Base-by-base conservation (phyloP, 306 rosid genomes). In the Begonia loranthoides region DNA sequence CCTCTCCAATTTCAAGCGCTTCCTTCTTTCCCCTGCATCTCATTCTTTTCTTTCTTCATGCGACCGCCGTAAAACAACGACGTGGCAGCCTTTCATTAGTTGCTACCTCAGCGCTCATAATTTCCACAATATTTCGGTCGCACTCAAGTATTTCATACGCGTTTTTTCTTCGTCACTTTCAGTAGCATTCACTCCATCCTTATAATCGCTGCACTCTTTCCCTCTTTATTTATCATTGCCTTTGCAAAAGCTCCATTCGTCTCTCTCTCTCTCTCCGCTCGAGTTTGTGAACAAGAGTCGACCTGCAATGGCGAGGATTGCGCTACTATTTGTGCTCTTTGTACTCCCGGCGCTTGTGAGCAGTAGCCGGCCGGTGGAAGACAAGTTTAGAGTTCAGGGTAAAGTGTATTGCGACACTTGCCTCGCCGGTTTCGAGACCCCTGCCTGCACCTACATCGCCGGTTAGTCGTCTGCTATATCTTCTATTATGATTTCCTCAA, bases 401-500 rank as follows among this genome's bases (percentile, higher is more conserved):
- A 51, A 15, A 4, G 76, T 79, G 72, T 87, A 87, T 57, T 87
- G 95, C 10, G 95, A 87, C 63, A 87, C 83, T 5, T 87, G 94
- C 61, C 89, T 71, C 8, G 78, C 79, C 4, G 96, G 96, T 9
- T 82, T 82, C 41, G 96, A 87, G 72, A 82, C 89, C 65, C 46
- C 72, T 8, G 73, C 65, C 67, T 70, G 89, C 63, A 62, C 65
- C 50, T 73, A 62, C 65, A 71, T 76, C 33, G 10, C 52, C 1
- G 73, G 82, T 76, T 43, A 43, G 47, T n/a, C 13, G n/a, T 43
- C 47, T 43, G 69, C 10, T 39, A 2, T 14, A 9, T 13, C 7
- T 13, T 9, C 12, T 43, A 10, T 12, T 46, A 22, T n/a, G 47
- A 10, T 43, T 43, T 13, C 47, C 4, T 10, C 6, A n/a, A 43